Evolutionary conservation across 164 flowering plant species (phyloP).

Genomic region (Vitis labrusca): DNA sequence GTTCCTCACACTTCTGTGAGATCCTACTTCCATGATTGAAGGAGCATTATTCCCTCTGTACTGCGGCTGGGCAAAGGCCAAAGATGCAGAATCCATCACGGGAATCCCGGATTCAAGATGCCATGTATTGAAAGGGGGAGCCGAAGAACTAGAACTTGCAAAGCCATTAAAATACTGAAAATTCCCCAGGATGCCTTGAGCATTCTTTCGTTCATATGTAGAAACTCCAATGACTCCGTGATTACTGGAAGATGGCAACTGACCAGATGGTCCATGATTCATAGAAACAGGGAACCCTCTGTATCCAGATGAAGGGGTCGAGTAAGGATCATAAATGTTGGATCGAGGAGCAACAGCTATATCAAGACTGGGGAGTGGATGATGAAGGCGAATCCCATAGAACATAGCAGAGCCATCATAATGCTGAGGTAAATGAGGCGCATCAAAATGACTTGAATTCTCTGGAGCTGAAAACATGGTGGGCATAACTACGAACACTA

Average conservation of each 20-base stretch:
- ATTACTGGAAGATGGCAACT: constrained; percentile 45
- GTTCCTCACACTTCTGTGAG: constrained; percentile 47
- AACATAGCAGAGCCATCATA: constrained; percentile 34
- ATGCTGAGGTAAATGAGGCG: constrained; percentile 42
- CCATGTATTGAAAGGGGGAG: constrained; percentile 34
- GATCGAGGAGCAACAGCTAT: constrained; percentile 33
- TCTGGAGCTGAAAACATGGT: constrained; percentile 43
- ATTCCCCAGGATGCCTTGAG: constrained; percentile 47
- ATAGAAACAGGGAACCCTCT: constrained; percentile 35
- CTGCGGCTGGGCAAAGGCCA: constrained; percentile 23
- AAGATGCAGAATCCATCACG: constrained; percentile 30
- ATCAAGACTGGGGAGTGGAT: constrained; percentile 31
- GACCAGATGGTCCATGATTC: constrained; percentile 45
- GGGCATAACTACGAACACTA: constrained; percentile 30
- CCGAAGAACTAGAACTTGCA: constrained; percentile 54
- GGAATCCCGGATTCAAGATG: constrained; percentile 41
- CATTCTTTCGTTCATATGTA: constrained; percentile 59
- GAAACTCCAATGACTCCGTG: constrained; percentile 38
- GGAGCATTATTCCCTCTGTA: constrained; percentile 28
- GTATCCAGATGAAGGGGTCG: constrained; percentile 41
- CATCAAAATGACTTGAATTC: constrained; percentile 33
- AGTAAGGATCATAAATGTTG: constrained; percentile 42
- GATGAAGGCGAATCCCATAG: constrained; percentile 43
- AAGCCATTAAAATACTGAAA: constrained; percentile 36
- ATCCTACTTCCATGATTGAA: constrained; percentile 34